Conservation (phyloP, 169 alveolate species). For the Theileria luwenshuni region DNA sequence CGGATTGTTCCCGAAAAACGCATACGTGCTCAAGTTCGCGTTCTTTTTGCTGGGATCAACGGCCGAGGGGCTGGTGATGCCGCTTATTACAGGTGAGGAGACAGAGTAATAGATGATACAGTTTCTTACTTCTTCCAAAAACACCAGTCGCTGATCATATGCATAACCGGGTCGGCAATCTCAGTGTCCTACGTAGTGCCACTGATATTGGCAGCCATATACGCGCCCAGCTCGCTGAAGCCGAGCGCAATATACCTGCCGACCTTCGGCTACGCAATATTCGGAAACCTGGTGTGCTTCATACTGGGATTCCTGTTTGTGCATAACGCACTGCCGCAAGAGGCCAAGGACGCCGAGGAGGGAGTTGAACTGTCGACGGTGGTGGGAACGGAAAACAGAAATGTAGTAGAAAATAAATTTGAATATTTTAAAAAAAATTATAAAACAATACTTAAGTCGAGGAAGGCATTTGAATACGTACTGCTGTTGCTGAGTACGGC, state of each 20-base stretch:
- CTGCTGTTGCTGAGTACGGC: conserved; percentile 10
- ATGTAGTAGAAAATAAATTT: not conserved
- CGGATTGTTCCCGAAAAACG: conserved; percentile 34
- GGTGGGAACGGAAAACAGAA: not conserved
- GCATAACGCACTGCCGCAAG: conserved; percentile 21
- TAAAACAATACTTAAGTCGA: not conserved
- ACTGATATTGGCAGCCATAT: conserved; percentile 24
- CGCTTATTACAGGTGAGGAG: conserved; percentile 22
- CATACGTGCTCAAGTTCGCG: conserved; percentile 10
- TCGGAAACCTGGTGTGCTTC: conserved; percentile 38
- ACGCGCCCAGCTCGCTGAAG: not conserved
- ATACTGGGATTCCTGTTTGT: conserved; percentile 28
- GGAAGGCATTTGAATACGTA: conserved; percentile 17
- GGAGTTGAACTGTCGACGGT: not conserved
- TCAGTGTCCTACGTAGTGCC: conserved; percentile 52
- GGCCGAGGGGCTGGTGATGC: conserved; percentile 46
- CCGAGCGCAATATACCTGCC: not conserved
- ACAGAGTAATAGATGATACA: conserved; percentile 1
- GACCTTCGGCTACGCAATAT: conserved; percentile 13
- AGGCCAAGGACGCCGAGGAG: conserved; percentile 10
- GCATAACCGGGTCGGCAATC: conserved; percentile 40
- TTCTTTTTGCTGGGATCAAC: conserved; percentile 42
- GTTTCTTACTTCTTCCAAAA: conserved; percentile 46
- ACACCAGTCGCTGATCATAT: conserved; percentile 28
- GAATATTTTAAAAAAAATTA: not conserved